Percentiles rank a stretch among this genome's conserved stretches.
These are phyloP conservation scores for Ceriops zippeliana DNA, from an alignment of 345 rosid genomes.

Conservation along the genomic window DNA sequence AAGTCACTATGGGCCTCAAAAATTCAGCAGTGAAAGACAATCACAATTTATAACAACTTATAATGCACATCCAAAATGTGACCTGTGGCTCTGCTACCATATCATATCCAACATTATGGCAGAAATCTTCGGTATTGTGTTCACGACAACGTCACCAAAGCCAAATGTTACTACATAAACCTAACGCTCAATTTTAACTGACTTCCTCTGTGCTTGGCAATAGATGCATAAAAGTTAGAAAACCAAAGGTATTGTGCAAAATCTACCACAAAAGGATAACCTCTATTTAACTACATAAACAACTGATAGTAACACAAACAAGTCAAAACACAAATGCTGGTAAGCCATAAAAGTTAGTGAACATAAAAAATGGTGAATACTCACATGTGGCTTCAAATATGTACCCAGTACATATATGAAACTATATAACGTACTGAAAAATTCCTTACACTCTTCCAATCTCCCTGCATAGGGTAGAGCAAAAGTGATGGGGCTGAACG, in stretches of 20 bases:
- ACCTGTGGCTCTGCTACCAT: not conserved
- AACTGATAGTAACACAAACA: not conserved
- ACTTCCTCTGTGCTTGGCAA: no score
- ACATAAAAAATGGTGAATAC: constrained; percentile 16
- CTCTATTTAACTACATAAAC: no score
- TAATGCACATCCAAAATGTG: not conserved
- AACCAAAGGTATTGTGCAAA: not conserved
- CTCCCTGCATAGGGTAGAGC: constrained; percentile 42
- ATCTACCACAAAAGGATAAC: not conserved
- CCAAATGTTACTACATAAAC: no score
- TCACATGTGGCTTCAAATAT: constrained; percentile 73
- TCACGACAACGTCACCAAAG: no score
- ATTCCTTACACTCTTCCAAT: constrained; percentile 39
- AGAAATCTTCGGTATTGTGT: no score
- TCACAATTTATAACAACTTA: not conserved
- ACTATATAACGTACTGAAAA: constrained; percentile 48
- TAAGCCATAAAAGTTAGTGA: not conserved
- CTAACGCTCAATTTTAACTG: no score
- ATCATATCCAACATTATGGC: not conserved
- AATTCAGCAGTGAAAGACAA: not conserved
- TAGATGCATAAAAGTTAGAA: no score
- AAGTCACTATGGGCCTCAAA: not conserved
- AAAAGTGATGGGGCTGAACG: not conserved
- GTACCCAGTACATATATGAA: constrained; percentile 58
- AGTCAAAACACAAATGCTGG: constrained; percentile 5